These are phyloP conservation scores for Boletus reticulatus DNA, from an alignment of 768 basidiomycete genomes.

Conservation along the genomic window DNA sequence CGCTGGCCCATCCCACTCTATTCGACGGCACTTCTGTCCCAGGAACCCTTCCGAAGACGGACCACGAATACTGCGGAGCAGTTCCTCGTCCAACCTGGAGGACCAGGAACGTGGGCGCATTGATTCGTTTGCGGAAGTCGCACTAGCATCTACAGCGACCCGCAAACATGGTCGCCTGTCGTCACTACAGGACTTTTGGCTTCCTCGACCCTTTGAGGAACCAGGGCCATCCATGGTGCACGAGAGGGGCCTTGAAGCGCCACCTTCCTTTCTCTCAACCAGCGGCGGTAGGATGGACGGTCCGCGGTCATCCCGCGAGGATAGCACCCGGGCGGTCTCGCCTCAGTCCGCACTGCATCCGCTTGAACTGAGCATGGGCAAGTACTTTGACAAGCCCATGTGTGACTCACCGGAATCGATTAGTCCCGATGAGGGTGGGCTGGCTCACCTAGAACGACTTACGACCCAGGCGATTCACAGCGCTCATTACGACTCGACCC, in stretches of 20 bases:
- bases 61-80: conserved; percentile 1
- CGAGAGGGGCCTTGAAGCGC: conserved; percentile 16
- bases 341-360: background rate
- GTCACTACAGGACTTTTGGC: conserved; percentile 10
- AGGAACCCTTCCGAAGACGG: background rate
- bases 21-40: background rate
- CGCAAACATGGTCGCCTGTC: conserved; percentile 9
- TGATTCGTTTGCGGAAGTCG: conserved; percentile 18
- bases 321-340: background rate
- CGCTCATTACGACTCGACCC: background rate
- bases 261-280: conserved; percentile 3
- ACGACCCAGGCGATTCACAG: background rate
- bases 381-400: conserved; percentile 6
- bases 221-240: conserved; percentile 5
- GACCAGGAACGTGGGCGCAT: conserved; percentile 4
- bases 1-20: background rate
- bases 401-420: conserved; percentile 27
- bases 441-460: background rate
- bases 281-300: background rate
- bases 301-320: background rate
- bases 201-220: conserved; percentile 23
- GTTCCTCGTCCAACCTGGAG: background rate
- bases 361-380: conserved; percentile 1
- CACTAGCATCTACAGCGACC: conserved; percentile 7
- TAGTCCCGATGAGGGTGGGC: background rate